Evolutionary conservation across 164 flowering plant genomes (phyloP).

Genomic region (Aristolochia fimbriata): DNA sequence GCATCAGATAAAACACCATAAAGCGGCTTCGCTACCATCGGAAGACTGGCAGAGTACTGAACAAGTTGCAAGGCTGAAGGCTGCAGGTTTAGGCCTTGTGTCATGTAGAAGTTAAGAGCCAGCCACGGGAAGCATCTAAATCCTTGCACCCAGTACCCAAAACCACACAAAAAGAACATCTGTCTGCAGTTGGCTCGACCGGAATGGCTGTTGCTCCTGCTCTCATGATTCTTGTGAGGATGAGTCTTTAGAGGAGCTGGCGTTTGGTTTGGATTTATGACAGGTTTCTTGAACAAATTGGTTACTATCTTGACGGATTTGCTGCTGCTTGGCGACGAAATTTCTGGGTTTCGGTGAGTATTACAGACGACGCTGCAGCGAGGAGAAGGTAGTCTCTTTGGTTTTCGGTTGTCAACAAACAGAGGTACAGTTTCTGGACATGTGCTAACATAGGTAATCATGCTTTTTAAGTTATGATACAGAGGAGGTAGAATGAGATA

Average conservation of each 20-base stretch:
- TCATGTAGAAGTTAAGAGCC: conserved; percentile 76
- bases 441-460: too few relatives aligned
- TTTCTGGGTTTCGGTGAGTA: conserved; percentile 14
- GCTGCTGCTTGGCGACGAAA: conserved; percentile 9
- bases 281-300: conserved; percentile 12
- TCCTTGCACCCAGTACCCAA: conserved; percentile 94
- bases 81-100: conserved; percentile 39
- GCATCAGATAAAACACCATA: conserved; percentile 89
- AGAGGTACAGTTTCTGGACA: too few relatives aligned
- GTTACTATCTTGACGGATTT: conserved; percentile 14
- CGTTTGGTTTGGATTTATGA: conserved; percentile 11
- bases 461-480: not conserved
- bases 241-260: conserved; percentile 4
- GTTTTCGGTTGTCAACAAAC: conserved; percentile 1
- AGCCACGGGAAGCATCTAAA: conserved; percentile 95
- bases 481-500: not conserved
- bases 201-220: conserved; percentile 13
- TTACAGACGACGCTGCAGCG: conserved; percentile 7
- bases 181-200: conserved; percentile 24
- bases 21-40: conserved; percentile 92
- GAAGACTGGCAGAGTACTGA: conserved; percentile 60
- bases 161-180: conserved; percentile 61
- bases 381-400: not conserved
- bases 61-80: conserved; percentile 82
- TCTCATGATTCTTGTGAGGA: conserved; percentile 4